Conservation (phyloP, 441 rosid genomes). For the Rhodomyrtus psidioides region DNA sequence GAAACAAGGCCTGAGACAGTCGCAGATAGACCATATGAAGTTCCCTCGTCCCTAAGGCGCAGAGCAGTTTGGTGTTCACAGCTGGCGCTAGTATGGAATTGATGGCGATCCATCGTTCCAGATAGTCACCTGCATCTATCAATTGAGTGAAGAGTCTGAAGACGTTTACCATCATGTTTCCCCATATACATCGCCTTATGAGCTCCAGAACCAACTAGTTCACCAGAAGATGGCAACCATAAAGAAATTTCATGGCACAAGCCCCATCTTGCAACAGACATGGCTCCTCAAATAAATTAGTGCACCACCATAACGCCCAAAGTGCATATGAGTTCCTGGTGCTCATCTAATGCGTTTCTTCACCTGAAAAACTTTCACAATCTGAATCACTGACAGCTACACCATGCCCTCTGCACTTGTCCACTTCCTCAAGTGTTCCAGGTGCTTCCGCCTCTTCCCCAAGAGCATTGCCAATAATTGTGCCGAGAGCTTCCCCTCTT, state of each 20-base stretch:
- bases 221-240: neutral
- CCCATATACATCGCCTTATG: neutral
- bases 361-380: neutral
- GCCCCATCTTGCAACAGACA: neutral
- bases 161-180: neutral
- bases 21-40: neutral
- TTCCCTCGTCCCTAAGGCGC: neutral
- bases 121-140: neutral
- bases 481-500: neutral
- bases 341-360: neutral
- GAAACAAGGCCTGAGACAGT: neutral
- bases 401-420: neutral
- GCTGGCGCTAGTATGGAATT: neutral
- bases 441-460: neutral
- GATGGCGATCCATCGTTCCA: neutral
- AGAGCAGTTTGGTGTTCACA: neutral
- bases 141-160: neutral
- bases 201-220: neutral
- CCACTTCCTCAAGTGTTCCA: neutral
- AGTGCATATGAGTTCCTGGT: neutral
- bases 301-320: neutral
- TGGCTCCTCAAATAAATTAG: neutral
- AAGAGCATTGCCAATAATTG: neutral
- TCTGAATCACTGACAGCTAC: neutral
- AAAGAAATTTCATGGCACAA: neutral